Evolutionary conservation across 2,329 filamentous ascomycete genomes (phyloP).

Genomic region (Mycocentrospora acerina): DNA sequence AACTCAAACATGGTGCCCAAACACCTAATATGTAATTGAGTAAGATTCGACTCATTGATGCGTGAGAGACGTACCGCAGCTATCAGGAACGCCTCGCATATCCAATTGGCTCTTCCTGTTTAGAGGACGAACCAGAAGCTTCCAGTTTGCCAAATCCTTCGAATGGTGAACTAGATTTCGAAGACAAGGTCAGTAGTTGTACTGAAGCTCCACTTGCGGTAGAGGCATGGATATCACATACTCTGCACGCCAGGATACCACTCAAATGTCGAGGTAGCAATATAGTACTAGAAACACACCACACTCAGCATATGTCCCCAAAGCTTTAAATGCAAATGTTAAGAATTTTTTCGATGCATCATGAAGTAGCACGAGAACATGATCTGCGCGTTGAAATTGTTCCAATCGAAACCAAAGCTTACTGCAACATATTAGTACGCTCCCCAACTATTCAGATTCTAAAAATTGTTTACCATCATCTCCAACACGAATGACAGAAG

Average conservation of each 20-base stretch:
- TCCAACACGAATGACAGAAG: constrained; percentile 55
- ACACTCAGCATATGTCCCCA: background rate
- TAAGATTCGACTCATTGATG: background rate
- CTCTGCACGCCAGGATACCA: constrained; percentile 61
- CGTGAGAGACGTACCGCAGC: constrained; percentile 43
- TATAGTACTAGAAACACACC: constrained; percentile 48
- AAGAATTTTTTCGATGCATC: too few species aligned
- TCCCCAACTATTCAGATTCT: background rate
- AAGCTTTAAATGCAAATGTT: too few species aligned
- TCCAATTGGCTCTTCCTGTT: constrained; percentile 55
- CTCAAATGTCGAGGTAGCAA: constrained; percentile 64
- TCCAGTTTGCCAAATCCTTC: constrained; percentile 55
- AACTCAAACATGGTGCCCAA: constrained; percentile 66
- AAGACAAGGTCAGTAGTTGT: background rate
- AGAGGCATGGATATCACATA: too few species aligned
- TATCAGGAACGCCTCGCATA: constrained; percentile 55
- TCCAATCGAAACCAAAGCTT: background rate
- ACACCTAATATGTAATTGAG: constrained; percentile 34
- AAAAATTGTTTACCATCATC: constrained; percentile 34
- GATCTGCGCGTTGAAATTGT: too few species aligned
- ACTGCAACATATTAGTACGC: constrained; percentile 7
- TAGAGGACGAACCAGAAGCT: constrained; percentile 55
- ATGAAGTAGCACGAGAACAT: too few species aligned
- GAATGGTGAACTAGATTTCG: constrained; percentile 53
- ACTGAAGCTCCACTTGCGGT: too few species aligned